Evolutionary conservation across 306 rosid genomes (phyloP), one percentile per base, ranked within the genome.

Genomic region (Myrica gale): DNA sequence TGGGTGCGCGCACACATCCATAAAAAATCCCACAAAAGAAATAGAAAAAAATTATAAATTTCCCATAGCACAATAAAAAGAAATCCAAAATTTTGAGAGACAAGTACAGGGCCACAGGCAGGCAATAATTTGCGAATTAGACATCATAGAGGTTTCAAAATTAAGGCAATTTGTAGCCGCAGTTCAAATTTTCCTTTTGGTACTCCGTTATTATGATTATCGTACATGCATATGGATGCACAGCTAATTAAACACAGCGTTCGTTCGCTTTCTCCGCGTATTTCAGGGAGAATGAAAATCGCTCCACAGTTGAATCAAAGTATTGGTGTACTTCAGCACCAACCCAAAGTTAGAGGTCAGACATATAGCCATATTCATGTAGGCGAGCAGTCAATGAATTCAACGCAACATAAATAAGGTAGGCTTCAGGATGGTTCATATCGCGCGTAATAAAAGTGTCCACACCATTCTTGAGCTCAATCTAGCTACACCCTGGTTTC

Each of bases 401-500:
- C 78, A 94, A 80, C 68, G 84, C 84, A 51, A 82, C 91, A 84
- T 84, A 84, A 65, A 92, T 89, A 63, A 70, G 73, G 47, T 86
- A 53, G 60, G 91, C 79, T 68, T 89, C 81, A 73, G 88, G 88
- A 84, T 90, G 93, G 20, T 81, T 85, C 78, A 86, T 81, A 67
- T 91, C 98, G 19, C 93, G 91, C 0, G 86, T 91, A 66, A 81
- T 74, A 77, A 91, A 93, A 78, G 84, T 82, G 72, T 86, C 95
- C 72, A 91, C 81, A 23, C 96, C 96, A 83, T 85, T 82, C 80
- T 84, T 77, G 69, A 91, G 96, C 87, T 89, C 98, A 78, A 92
- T 90, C 97, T 95, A 91, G 80, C 97, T 90, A 84, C 91, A 91
- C 2, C 97, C 93, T 1, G 93, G 96, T 72, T 80, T 85, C 85